Conservation (phyloP, 2,329 filamentous ascomycete species). For the Macrophomina phaseolina region DNA sequence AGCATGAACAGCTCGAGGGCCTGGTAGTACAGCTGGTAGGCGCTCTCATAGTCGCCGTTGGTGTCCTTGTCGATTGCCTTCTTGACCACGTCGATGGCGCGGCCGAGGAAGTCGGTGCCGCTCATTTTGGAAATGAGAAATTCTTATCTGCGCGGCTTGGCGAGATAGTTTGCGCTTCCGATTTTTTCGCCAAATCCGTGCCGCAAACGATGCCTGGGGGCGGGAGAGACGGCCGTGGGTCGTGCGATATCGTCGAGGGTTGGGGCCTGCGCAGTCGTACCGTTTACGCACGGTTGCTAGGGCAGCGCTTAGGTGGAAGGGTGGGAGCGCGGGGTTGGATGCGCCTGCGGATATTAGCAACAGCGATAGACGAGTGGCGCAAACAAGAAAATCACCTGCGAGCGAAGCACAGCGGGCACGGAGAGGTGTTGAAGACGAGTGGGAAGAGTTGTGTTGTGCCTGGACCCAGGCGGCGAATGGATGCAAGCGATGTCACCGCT, state of each 20-base stretch:
- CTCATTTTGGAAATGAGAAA: conserved; percentile 68
- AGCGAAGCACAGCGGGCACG: background rate
- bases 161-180: background rate
- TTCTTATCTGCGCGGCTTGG: conserved; percentile 21
- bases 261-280: conserved; percentile 2
- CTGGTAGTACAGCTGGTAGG: conserved; percentile 94
- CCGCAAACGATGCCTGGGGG: background rate
- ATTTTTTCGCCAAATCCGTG: background rate
- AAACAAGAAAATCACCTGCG: background rate
- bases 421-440: background rate
- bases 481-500: conserved; percentile 2
- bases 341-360: conserved; percentile 3
- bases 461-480: conserved; percentile 13
- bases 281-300: conserved; percentile 13
- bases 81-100: conserved; percentile 95
- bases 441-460: conserved; percentile 19
- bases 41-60: conserved; percentile 93
- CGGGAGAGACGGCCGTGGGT: background rate
- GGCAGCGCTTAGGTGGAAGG: background rate
- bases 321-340: background rate
- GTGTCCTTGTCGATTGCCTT: conserved; percentile 98
- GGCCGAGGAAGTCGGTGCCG: conserved; percentile 94
- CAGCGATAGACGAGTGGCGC: background rate
- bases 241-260: conserved; percentile 5
- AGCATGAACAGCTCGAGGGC: conserved; percentile 98